phyloP scores from a whole-genome alignment of 2,329 filamentous ascomycete genomes.

The Fusarium pseudonygamai region DNA sequence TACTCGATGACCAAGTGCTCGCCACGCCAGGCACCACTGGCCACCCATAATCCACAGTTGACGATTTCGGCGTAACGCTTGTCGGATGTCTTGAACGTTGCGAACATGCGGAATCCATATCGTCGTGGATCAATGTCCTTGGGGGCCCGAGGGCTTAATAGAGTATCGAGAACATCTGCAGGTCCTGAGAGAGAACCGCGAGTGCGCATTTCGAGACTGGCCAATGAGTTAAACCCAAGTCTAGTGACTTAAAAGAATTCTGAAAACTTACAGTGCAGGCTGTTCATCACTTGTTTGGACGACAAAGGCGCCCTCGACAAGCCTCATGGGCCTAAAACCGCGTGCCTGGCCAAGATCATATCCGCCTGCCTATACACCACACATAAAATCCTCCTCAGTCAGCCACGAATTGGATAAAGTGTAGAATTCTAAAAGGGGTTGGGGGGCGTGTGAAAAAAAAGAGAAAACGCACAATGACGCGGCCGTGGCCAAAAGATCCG shows the following conservation, averaged over 20 bases:
- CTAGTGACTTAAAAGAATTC: not conserved
- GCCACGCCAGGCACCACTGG: constrained; percentile 58
- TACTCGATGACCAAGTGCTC: constrained; percentile 59
- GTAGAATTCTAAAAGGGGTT: constrained; percentile 7
- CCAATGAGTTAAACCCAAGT: not conserved
- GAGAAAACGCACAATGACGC: constrained; percentile 53
- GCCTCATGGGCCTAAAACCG: constrained; percentile 53
- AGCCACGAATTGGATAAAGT: constrained; percentile 25
- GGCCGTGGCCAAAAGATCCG: constrained; percentile 59
- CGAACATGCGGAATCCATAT: constrained; percentile 60
- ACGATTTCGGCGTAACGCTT: constrained; percentile 59
- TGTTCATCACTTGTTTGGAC: constrained; percentile 58
- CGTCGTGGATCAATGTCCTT: constrained; percentile 54
- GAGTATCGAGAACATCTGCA: constrained; percentile 53
- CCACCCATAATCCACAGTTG: constrained; percentile 61
- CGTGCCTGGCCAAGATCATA: constrained; percentile 55
- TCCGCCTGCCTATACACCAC: constrained; percentile 49
- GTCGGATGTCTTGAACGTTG: constrained; percentile 61
- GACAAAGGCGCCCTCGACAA: constrained; percentile 60
- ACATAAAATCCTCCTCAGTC: constrained; percentile 33
- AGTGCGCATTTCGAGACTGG: constrained; percentile 56
- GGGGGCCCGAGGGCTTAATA: constrained; percentile 50
- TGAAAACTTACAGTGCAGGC: constrained; percentile 54
- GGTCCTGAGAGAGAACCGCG: constrained; percentile 59
- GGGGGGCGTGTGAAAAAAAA: not conserved